Conservation (phyloP, 257 asterid species). For the Agastache rugosa region DNA sequence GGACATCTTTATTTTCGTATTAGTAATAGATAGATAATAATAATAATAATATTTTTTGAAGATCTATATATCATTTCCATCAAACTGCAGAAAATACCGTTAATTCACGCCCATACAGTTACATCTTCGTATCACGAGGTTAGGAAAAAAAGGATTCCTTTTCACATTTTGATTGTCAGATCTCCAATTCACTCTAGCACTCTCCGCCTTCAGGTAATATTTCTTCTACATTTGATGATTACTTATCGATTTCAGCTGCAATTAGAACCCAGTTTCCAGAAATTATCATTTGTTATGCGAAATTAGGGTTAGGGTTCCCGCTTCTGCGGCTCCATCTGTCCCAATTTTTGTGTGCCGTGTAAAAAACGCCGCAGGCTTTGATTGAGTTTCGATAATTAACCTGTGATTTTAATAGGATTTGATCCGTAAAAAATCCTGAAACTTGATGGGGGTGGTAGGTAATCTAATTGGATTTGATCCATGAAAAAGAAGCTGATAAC, state of each 20-base stretch:
- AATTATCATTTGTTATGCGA: constrained; percentile 6
- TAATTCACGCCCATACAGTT: constrained; percentile 39
- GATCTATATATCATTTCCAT: too few species aligned
- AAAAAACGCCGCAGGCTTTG: background rate
- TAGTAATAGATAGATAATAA: too few species aligned
- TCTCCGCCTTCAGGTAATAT: constrained; percentile 40
- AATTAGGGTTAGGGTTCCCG: constrained; percentile 54
- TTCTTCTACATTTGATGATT: constrained; percentile 12
- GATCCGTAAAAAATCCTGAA: background rate
- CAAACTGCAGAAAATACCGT: constrained; percentile 40
- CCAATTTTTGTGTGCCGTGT: constrained; percentile 15
- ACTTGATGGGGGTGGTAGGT: background rate
- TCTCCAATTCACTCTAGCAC: constrained; percentile 34
- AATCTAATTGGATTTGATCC: background rate
- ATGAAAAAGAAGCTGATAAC: background rate
- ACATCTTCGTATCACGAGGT: constrained; percentile 27
- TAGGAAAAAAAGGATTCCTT: constrained; percentile 6
- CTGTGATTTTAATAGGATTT: background rate
- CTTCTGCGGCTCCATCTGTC: constrained; percentile 11
- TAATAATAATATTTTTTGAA: too few species aligned
- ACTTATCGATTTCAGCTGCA: constrained; percentile 26
- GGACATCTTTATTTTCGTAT: too few species aligned
- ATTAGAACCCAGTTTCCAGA: constrained; percentile 23
- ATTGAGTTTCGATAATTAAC: constrained; percentile 13
- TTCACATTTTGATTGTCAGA: constrained; percentile 35